These are phyloP conservation scores for Echinochloa phyllopogon DNA, from an alignment of 176 grass and related monocot genomes.

Conservation along the genomic window DNA sequence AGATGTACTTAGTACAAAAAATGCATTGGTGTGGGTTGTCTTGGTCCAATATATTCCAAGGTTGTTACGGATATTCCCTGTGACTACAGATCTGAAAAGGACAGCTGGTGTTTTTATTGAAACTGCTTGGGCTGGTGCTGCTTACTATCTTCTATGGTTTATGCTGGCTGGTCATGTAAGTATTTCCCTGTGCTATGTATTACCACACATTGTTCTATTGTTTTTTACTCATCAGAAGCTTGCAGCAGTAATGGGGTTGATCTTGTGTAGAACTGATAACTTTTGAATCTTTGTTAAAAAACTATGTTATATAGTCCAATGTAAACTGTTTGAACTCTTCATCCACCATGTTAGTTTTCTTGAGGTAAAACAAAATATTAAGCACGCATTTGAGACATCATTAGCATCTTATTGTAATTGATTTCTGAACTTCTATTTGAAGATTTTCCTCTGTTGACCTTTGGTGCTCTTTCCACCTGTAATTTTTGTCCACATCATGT, in stretches of 20 bases:
- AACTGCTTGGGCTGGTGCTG: conserved; percentile 93
- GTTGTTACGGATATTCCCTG: conserved; percentile 71
- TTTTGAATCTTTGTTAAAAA: neutral
- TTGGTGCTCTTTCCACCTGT: neutral
- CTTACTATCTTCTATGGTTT: conserved; percentile 95
- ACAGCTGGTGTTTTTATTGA: conserved; percentile 95
- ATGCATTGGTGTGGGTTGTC: conserved; percentile 74
- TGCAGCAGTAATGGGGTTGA: neutral
- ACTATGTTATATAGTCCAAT: neutral
- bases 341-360: neutral
- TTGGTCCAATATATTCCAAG: conserved; percentile 87
- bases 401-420: neutral
- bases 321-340: neutral
- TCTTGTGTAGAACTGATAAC: neutral
- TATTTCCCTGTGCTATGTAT: conserved; percentile 23
- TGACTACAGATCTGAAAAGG: conserved; percentile 84
- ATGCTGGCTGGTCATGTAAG: conserved; percentile 96
- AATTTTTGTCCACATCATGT: too few species aligned
- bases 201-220: neutral
- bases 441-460: neutral
- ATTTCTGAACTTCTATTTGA: neutral
- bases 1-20: conserved; percentile 69
- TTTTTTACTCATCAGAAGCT: neutral
- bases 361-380: conserved; percentile 16
- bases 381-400: neutral